Evolutionary conservation across 768 basidiomycete species (phyloP).

Genomic region (Floccularia luteovirens): DNA sequence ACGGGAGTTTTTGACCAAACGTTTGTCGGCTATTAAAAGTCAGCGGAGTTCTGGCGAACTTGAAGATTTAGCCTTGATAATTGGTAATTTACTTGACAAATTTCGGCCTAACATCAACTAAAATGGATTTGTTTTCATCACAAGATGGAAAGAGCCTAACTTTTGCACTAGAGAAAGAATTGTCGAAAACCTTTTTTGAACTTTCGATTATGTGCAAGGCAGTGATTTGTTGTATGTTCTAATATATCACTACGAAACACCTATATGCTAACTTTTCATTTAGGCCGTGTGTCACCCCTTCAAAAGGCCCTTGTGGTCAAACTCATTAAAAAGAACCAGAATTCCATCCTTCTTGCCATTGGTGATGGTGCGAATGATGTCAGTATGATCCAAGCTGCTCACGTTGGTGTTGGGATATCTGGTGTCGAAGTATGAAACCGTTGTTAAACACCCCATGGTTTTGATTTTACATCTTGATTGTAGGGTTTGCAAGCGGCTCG

Average conservation of each 20-base stretch:
- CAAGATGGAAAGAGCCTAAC: slow-evolving; percentile 91
- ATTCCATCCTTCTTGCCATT: slow-evolving; percentile 90
- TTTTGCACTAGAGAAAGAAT: slow-evolving; percentile 89
- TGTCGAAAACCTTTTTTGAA: slow-evolving; percentile 87
- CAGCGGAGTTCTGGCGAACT: slow-evolving; percentile 87
- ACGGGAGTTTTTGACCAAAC: slow-evolving; percentile 79
- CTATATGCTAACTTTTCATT: slow-evolving; percentile 4
- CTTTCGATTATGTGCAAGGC: slow-evolving; percentile 98
- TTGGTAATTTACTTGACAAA: slow-evolving; percentile 67
- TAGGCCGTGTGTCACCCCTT: slow-evolving; percentile 93
- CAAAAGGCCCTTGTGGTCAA: slow-evolving; percentile 98
- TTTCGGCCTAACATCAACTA: neutral
- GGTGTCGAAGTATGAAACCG: slow-evolving; percentile 72
- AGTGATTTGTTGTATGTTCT: slow-evolving; percentile 84
- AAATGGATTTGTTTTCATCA: slow-evolving; percentile 7
- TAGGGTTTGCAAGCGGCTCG: slow-evolving; percentile 97
- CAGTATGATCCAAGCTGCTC: slow-evolving; percentile 98
- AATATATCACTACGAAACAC: neutral
- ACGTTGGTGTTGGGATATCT: slow-evolving; percentile 96
- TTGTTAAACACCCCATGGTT: neutral
- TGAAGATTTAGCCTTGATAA: slow-evolving; percentile 92
- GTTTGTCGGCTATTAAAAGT: slow-evolving; percentile 88
- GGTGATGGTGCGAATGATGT: slow-evolving; percentile 99
- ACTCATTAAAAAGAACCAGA: slow-evolving; percentile 96
- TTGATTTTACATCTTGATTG: neutral